Base-by-base conservation (phyloP, 306 rosid species). In the Sechiopsis laciniata region DNA sequence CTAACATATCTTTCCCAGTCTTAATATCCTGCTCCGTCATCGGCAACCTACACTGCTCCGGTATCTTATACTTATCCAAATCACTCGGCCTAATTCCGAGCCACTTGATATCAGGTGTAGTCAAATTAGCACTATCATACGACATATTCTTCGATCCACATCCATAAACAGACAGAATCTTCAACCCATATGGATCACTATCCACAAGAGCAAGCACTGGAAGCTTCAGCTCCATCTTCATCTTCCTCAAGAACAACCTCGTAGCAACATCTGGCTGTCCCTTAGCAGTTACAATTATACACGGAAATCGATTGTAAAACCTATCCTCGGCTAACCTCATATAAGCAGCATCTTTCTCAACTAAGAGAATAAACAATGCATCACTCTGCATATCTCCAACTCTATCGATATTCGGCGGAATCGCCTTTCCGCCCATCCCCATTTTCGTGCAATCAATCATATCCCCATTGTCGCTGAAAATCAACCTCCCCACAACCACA, bases 11-110 rank as follows among this genome's bases (percentile, higher is more conserved):
- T 77, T 90, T 93, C 71, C 98, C 98, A 1, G 97, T 93, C 89
- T 93, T 93, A 24, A 93, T 88, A 90, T 93, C 98, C 85, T 93
- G 97, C 77, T 93, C 97, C 0, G 96, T 93, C 97, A 90, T 93
- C 0, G 96, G 96, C 76, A 93, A 65, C 81, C 97, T 84, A 56
- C 98, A 90, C 77, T 90, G 97, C 81, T 90, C 96, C 1, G 96
- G 98, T 62, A 93, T 90, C 80, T 84, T 90, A 76, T 93, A 93
- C 86, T 93, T 93, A 59, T 93, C 98, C 86, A 93, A 80, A 81
- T 93, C 98, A 71, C 91, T 87, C 3, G 94, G 98, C 84, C 97
- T 78, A 20, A 93, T 84, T 65, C 98, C 98, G 45, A 93, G 78
- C 98, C 98, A 88, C 73, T 93, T 93, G 35, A 93, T 93, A 77